phyloP scores from a whole-genome alignment of 1,284 basidiomycete genomes.

The Xerocomus nothofagi region DNA sequence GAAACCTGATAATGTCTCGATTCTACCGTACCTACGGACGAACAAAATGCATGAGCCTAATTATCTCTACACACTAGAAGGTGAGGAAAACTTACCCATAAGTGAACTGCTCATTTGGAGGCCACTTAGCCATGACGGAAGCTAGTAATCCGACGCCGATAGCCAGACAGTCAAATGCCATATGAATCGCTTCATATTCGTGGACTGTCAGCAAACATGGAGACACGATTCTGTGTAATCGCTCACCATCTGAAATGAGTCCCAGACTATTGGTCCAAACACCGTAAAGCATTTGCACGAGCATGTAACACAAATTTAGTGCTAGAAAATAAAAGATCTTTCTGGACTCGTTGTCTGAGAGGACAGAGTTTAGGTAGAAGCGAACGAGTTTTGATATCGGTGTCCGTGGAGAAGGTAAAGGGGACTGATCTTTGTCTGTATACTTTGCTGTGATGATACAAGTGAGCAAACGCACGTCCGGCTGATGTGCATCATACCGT shows the following conservation, averaged over 20 bases:
- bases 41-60: background rate
- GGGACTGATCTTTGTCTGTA: constrained; percentile 45
- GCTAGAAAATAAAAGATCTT: constrained; percentile 98
- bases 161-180: constrained; percentile 99
- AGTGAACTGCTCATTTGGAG: constrained; percentile 91
- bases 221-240: background rate
- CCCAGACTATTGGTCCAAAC: constrained; percentile 98
- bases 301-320: constrained; percentile 95
- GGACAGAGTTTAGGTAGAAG: constrained; percentile 84
- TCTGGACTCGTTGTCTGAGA: constrained; percentile 88
- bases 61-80: background rate
- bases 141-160: constrained; percentile 96
- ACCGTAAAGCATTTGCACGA: constrained; percentile 92
- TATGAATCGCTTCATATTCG: constrained; percentile 84
- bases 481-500: constrained; percentile 44
- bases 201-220: constrained; percentile 3
- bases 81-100: constrained; percentile 68
- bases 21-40: constrained; percentile 81
- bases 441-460: constrained; percentile 49
- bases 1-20: constrained; percentile 98
- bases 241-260: constrained; percentile 92
- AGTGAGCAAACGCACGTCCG: constrained; percentile 3
- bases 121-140: constrained; percentile 97
- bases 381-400: constrained; percentile 60
- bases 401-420: constrained; percentile 49